A percentile compares a stretch with the other conserved stretches of the same genome.
Evolutionary conservation across 192 early-diverging fungal genomes (phyloP).

Genomic region (Phlyctochytrium bullatum): DNA sequence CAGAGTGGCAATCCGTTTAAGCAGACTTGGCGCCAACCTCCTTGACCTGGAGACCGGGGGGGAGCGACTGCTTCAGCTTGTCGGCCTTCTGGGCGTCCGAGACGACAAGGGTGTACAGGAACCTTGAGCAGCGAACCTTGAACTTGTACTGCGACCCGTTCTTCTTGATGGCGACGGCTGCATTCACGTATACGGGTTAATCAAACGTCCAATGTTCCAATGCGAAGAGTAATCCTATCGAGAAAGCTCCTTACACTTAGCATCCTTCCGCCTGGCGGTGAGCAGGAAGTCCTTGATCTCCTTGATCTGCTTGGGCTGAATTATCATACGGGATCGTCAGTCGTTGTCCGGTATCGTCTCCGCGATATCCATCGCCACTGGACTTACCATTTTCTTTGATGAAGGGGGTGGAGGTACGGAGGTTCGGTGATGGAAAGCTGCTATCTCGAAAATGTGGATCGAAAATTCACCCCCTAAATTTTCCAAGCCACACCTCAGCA

Average conservation of each 20-base stretch:
- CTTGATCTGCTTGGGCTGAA: constrained; percentile 92
- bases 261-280: constrained; percentile 94
- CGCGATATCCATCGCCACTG: too few species aligned
- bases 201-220: neutral
- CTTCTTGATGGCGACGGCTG: constrained; percentile 93
- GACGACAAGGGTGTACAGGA: constrained; percentile 97
- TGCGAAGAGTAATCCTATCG: neutral
- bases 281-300: constrained; percentile 99
- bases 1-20: neutral
- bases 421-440: neutral
- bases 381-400: too few species aligned
- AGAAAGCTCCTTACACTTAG: constrained; percentile 70
- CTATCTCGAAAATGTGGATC: too few species aligned
- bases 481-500: too few species aligned
- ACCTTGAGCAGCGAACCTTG: constrained; percentile 98
- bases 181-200: neutral
- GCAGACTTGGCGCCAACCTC: constrained; percentile 9
- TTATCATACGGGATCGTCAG: too few species aligned
- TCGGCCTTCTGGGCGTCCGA: constrained; percentile 91
- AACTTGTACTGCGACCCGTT: constrained; percentile 90
- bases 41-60: constrained; percentile 61
- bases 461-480: too few species aligned
- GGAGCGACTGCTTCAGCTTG: constrained; percentile 94
- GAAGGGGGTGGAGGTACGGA: too few species aligned
- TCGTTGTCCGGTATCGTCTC: too few species aligned